Percentiles rank a stretch among this genome's conserved stretches.
phyloP scores from a whole-genome alignment of 2,329 filamentous ascomycete species.

The Cytospora piceicola region DNA sequence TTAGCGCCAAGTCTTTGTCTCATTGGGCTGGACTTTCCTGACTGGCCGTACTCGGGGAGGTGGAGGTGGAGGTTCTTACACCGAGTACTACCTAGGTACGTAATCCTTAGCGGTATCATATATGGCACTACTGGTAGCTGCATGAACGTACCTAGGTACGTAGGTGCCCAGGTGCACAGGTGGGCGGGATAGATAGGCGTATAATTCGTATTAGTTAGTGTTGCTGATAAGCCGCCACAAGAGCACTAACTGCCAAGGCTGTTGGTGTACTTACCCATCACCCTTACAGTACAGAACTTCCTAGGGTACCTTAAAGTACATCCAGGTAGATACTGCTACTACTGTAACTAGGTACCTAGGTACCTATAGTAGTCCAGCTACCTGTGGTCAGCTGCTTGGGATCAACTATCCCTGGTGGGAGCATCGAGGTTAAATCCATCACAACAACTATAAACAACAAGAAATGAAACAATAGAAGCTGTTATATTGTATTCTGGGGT shows the following conservation, averaged over 20 bases:
- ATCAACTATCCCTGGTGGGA: too few species aligned
- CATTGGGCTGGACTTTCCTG: constrained; percentile 8
- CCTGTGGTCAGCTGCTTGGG: too few species aligned
- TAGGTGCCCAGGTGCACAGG: constrained; percentile 15
- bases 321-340: too few species aligned
- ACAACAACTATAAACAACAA: neutral
- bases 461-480: too few species aligned
- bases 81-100: constrained; percentile 1
- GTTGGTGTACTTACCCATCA: neutral
- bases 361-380: too few species aligned
- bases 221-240: neutral
- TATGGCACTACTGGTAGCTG: too few species aligned
- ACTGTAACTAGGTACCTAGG: too few species aligned
- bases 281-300: too few species aligned
- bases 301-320: too few species aligned
- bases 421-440: too few species aligned
- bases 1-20: constrained; percentile 23
- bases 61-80: neutral
- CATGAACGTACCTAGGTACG: neutral
- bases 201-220: constrained; percentile 24
- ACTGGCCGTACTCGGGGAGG: neutral
- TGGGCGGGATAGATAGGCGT: constrained; percentile 8
- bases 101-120: neutral
- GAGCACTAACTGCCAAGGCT: neutral
- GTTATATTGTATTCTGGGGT: neutral